Base-by-base conservation (phyloP, 2,329 filamentous ascomycete species). In the Dothistroma septosporum region DNA sequence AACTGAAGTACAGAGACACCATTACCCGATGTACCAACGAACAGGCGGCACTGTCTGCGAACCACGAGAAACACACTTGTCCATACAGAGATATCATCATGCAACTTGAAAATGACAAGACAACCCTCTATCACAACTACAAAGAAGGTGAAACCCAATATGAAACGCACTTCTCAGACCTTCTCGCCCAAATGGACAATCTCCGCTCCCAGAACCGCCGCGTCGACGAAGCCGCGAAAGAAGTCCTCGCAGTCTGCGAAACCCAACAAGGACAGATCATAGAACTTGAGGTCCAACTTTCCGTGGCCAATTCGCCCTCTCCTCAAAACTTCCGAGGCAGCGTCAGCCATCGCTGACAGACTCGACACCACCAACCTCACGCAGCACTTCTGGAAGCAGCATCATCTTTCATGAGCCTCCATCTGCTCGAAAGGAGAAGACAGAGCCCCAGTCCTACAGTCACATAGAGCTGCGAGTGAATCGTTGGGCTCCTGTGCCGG, bases 401-500 rank as follows among this genome's bases (percentile, higher is more conserved):
- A 21, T 50, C 9, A 7, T 50, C 47, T 50, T 28, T 12, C 10
- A 50, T 14, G 47, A 50, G 21, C 47, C 47, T 11, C 47, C 47
- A 12, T 50, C 47, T 32, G 28, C 28, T 5, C 12, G 12, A 21
- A 50, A 50, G 11, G 22, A 12, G 9, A 28, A 3, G 19, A 21
- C 47, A 11, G 21, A 31, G 19, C 3, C 47, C 22, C 10, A 50
- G 47, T 50, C 47, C 10, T 50, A 28, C 21, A 16, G 21, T n/a
- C 47, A 50, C 47, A 50, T 50, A 50, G 47, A 50, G 21, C 19
- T 50, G 47, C 47, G 47, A 10, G 47, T 50, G 47, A 24, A 31
- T 4, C 47, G 12, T 12, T 11, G 19, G 47, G 28, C 47, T 24
- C 14, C 22, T 24, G 47, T 50, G 21, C 28, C 21, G 19, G 47